Evolutionary conservation across 2,329 filamentous ascomycete species (phyloP), one percentile per base, ranked within the genome.

Genomic region (Aspergillus texensis): DNA sequence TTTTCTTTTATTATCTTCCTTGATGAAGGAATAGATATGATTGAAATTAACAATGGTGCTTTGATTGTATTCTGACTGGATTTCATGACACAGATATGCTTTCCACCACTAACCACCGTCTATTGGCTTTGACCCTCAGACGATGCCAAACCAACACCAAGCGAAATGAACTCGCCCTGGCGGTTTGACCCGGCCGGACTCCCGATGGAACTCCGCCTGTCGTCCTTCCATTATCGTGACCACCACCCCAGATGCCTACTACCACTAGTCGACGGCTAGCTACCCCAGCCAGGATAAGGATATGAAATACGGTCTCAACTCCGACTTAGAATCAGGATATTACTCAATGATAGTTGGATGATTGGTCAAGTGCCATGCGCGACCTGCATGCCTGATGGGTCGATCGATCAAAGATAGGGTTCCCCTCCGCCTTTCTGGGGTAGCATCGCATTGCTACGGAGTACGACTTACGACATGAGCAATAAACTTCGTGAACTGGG

Each of bases 401-500:
- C 52, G 32, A 55, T 55, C 52, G 52, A 54, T 34, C 30, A 54
- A 26, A 53, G 55, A 36, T 52, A 52, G n/a, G 26, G 26, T 34
- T 50, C 16, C 50, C 32, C 63, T 60, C 63, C 63, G 52, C 63
- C 59, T 60, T 60, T 55, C 63, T 48, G 63, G 63, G 63, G 63
- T 65, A 60, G 60, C 60, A 48, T 65, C 39, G 57, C 21, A 59
- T 62, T 36, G 28, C n/a, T 26, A 53, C 32, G 28, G 21, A 39
- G 34, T 24, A 28, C 60, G 32, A 36, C 24, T 58, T 58, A 55
- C 48, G n/a, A 39, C 32, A 30, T 34, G 19, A 30, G 30, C 48
- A 39, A 36, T 55, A 39, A 55, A 55, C 52, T 55, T 55, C 52
- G 12, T 43, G 60, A 24, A 32, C 52, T 55, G 46, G 55, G 43